Base-by-base conservation (phyloP, 2,329 filamentous ascomycete genomes). In the Pyrenophora graminea region DNA sequence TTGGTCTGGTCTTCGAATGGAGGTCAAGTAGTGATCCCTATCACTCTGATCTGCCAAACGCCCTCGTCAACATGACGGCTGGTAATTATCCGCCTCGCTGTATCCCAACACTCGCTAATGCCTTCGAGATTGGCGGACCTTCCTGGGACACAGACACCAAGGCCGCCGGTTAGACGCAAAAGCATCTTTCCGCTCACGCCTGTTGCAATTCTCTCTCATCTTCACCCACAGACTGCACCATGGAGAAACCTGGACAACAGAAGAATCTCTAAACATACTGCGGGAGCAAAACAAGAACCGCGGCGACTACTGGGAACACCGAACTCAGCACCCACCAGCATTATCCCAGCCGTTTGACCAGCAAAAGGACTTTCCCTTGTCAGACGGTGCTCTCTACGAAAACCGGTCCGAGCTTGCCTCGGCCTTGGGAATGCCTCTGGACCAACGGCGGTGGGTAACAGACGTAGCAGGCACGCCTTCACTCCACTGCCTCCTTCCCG, bases 121-220 rank as follows among this genome's bases (percentile, higher is more conserved):
- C 39, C 21, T n/a, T 31, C 3, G 21, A 77, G 77, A 74, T 45
- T 79, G 80, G 66, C 67, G 76, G 36, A 65, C 60, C 1, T 64
- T 78, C 33, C 75, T 82, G 56, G 72, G 73, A 47, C 61, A 71
- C 15, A 68, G 71, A 42, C 70, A 79, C 63, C 63, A 67, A 55
- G 63, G 55, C 23, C 55, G 72, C 50, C 61, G 58, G 17, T 51
- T 77, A 27, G 55, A 77, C 47, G 48, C 57, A 8, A 74, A 78
- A 37, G 61, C 82, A 6, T 66, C 73, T 17, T 77, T 80, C 42
- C 81, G 82, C 41, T 66, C 79, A 15, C 73, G 74, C 23, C 64
- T 84, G 1, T 66, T 84, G 18, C 71, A 78, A 50, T 75, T 84
- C 30, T 66, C 74, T 8, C 67, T 75, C 2, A 63, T 79, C 3